These are phyloP conservation scores for Cudoniella acicularis DNA, from an alignment of 495 filamentous ascomycete species.

Conservation along the genomic window DNA sequence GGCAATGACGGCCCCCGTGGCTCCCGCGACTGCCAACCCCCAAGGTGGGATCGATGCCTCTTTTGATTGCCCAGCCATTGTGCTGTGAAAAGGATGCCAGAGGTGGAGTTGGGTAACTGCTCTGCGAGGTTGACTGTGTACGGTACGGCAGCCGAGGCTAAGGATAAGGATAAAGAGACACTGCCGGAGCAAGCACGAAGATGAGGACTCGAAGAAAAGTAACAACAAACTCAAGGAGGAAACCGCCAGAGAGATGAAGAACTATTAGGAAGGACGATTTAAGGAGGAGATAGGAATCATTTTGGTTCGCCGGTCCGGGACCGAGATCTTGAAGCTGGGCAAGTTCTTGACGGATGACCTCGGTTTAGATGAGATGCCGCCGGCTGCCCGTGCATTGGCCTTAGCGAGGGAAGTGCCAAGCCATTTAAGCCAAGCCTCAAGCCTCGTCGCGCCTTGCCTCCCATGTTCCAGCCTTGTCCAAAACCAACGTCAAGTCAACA, in stretches of 20 bases:
- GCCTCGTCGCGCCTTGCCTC: background rate
- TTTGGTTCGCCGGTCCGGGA: background rate
- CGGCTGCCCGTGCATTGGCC: background rate
- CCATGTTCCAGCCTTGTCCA: background rate
- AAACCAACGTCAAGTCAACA: background rate
- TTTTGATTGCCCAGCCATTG: slow-evolving; percentile 81
- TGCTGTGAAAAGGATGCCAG: no score
- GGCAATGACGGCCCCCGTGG: slow-evolving; percentile 88
- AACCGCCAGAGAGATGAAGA: background rate
- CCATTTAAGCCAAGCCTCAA: background rate
- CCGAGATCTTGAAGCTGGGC: background rate
- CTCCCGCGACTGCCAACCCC: slow-evolving; percentile 89
- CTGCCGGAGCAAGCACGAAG: no score
- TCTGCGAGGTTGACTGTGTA: background rate
- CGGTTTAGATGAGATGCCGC: background rate
- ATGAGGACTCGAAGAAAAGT: background rate
- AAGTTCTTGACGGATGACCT: slow-evolving; percentile 1
- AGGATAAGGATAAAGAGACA: background rate
- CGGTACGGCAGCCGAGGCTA: slow-evolving; percentile 1
- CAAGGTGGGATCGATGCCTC: slow-evolving; percentile 78
- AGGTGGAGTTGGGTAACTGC: background rate
- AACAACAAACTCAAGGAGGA: background rate
- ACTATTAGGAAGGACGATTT: background rate
- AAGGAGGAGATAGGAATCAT: background rate
- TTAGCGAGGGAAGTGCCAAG: background rate